Base-by-base conservation (phyloP, 2,329 filamentous ascomycete species). In the Tolypocladium ovalisporum region DNA sequence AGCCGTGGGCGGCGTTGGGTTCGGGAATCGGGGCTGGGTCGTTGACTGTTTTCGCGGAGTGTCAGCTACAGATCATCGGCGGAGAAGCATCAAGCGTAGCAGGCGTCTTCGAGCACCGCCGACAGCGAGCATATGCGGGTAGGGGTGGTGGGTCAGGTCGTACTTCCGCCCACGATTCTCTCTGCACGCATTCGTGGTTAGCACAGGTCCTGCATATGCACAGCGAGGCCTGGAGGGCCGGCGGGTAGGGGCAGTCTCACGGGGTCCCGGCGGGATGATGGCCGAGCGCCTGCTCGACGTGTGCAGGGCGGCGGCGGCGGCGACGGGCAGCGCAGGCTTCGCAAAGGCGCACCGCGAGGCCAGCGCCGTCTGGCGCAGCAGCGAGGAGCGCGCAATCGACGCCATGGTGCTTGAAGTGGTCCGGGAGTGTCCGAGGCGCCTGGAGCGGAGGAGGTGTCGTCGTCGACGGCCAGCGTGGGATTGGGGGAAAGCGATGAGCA, bases 281-380 rank as follows among this genome's bases (percentile, higher is more conserved):
- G 84, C 81, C 93, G 87, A 70, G 81, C 80, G 73, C 75, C 83
- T 83, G 74, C 84, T 81, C 47, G 89, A 90, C 68, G 87, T 89
- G 75, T 97, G 92, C 82, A 99, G 96, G 65, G 89, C 86, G 63
- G 91, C 87, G 66, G 86, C 79, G 65, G 89, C 86, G 63, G 91
- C 87, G 66, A 86, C 79, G 72, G 85, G 79, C 64, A 76, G 74
- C 60, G 71, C 67, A 60, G 53, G 64, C 64, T 68, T 67, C 62
- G 68, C 67, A 19, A 70, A 65, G 58, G 63, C 69, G 64, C 62
- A 65, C 61, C 71, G 70, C 63, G 69, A 69, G 60, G 74, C 73
- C 64, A 76, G 66, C 62, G 71, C 72, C 55, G 78, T 73, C 73
- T 82, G 80, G 72, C 80, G 76, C 59, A 84, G 75, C 70, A 83